These are phyloP conservation scores for Yamadazyma phyllophila DNA, from an alignment of 805 yeast genomes.

Conservation along the genomic window DNA sequence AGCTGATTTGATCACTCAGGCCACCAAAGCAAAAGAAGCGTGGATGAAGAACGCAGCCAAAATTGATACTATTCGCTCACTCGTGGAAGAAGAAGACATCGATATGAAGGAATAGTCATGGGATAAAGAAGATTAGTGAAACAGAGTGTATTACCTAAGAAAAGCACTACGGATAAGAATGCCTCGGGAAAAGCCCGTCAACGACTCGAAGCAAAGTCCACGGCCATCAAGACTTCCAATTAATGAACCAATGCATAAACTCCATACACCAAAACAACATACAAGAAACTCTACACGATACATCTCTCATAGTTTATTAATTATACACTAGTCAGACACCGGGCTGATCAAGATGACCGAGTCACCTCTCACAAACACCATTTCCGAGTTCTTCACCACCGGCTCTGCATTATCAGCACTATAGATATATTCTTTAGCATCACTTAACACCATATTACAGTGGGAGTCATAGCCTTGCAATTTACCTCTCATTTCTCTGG, in stretches of 20 bases:
- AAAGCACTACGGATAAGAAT: too few species aligned
- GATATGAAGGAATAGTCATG: background rate
- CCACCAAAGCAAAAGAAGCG: constrained; percentile 29
- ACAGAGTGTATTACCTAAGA: background rate
- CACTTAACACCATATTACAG: constrained; percentile 92
- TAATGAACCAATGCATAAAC: too few species aligned
- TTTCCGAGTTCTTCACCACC: constrained; percentile 63
- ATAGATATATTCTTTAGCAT: constrained; percentile 82
- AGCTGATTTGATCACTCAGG: constrained; percentile 27
- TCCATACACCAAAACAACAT: too few species aligned
- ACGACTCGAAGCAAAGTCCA: too few species aligned
- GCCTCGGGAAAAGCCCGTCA: too few species aligned
- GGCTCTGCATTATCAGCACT: constrained; percentile 42
- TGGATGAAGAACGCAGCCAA: constrained; percentile 36
- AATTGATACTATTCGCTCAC: constrained; percentile 26
- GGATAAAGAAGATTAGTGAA: background rate
- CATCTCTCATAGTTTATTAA: background rate
- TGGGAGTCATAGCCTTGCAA: constrained; percentile 95
- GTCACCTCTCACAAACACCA: constrained; percentile 98
- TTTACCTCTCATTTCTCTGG: constrained; percentile 86
- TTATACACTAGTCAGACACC: constrained; percentile 17
- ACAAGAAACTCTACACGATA: background rate
- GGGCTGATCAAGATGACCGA: constrained; percentile 81
- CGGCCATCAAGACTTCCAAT: too few species aligned
- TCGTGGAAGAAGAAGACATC: constrained; percentile 11